phyloP scores from a whole-genome alignment of 768 basidiomycete genomes.

The Aureoboletus auriporus region DNA sequence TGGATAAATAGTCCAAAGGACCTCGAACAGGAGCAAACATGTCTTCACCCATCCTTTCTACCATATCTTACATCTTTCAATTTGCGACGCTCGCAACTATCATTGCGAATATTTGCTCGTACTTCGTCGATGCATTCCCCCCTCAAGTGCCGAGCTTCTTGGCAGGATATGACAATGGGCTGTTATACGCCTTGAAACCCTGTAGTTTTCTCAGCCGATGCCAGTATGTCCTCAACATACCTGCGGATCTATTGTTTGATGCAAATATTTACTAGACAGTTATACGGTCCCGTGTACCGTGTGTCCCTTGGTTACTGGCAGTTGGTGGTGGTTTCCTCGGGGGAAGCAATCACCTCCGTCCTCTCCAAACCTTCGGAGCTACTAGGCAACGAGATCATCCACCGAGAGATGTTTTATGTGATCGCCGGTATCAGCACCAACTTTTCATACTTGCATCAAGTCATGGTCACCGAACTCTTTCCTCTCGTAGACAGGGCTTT shows the following conservation, averaged over 20 bases:
- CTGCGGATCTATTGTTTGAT: background rate
- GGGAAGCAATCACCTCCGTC: constrained; percentile 9
- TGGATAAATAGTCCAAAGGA: no score
- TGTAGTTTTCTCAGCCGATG: constrained; percentile 13
- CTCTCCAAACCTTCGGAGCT: background rate
- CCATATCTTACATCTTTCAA: background rate
- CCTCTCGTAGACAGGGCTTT: constrained; percentile 20
- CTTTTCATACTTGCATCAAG: constrained; percentile 6
- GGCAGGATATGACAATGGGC: constrained; percentile 14
- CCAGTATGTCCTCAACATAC: constrained; percentile 15
- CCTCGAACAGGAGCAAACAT: background rate
- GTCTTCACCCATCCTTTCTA: background rate
- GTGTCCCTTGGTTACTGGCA: constrained; percentile 17
- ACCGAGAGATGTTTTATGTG: constrained; percentile 8
- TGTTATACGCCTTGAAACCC: constrained; percentile 14
- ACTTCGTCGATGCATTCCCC: background rate
- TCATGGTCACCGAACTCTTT: constrained; percentile 18
- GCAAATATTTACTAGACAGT: constrained; percentile 4
- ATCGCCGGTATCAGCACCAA: constrained; percentile 10
- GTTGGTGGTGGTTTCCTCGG: constrained; percentile 14
- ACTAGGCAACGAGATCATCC: constrained; percentile 12
- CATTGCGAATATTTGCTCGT: background rate
- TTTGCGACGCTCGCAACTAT: background rate
- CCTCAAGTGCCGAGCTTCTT: constrained; percentile 10
- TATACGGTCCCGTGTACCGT: constrained; percentile 12